Percentiles rank a stretch among this genome's conserved stretches.
Conservation (phyloP, 805 yeast species). For the Myxozyma mucilagina region DNA sequence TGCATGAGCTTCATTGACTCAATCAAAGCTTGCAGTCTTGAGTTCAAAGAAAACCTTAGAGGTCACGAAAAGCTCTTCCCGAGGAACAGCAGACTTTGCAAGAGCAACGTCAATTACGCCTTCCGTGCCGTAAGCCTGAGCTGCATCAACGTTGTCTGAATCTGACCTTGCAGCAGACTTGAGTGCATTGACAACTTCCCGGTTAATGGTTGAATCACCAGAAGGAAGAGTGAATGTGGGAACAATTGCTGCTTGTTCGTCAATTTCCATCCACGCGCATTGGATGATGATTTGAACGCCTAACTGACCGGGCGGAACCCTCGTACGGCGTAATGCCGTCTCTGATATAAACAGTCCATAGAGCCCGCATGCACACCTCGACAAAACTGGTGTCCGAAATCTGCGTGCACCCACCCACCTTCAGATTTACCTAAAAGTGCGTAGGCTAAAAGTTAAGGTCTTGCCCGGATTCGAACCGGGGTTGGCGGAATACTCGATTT, state of each 20-base stretch:
- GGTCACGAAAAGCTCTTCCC: constrained; percentile 47
- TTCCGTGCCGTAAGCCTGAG: constrained; percentile 58
- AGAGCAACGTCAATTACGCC: constrained; percentile 56
- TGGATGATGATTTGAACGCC: too few species aligned
- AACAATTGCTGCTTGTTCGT: too few species aligned
- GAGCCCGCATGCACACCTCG: too few species aligned
- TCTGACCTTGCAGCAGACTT: constrained; percentile 53
- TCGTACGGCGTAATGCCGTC: too few species aligned
- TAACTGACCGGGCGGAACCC: too few species aligned
- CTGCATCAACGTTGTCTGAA: constrained; percentile 65
- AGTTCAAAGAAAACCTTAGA: constrained; percentile 42
- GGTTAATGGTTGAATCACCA: constrained; percentile 31
- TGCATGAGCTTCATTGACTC: constrained; percentile 47
- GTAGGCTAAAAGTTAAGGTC: constrained; percentile 36
- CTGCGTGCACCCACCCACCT: too few species aligned
- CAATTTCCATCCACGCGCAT: too few species aligned
- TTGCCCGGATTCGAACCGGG: constrained; percentile 45
- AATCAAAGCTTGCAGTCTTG: constrained; percentile 45
- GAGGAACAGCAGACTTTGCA: constrained; percentile 53
- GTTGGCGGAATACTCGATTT: constrained; percentile 38
- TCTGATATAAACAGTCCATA: too few species aligned
- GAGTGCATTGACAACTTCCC: constrained; percentile 39
- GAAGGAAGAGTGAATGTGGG: constrained; percentile 32
- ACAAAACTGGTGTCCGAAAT: too few species aligned
- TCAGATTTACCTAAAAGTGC: too few species aligned